Percentiles rank a stretch among this genome's conserved stretches.
phyloP scores from a whole-genome alignment of 352 stramenopile species.

The Pythium rhizo-oryzae region DNA sequence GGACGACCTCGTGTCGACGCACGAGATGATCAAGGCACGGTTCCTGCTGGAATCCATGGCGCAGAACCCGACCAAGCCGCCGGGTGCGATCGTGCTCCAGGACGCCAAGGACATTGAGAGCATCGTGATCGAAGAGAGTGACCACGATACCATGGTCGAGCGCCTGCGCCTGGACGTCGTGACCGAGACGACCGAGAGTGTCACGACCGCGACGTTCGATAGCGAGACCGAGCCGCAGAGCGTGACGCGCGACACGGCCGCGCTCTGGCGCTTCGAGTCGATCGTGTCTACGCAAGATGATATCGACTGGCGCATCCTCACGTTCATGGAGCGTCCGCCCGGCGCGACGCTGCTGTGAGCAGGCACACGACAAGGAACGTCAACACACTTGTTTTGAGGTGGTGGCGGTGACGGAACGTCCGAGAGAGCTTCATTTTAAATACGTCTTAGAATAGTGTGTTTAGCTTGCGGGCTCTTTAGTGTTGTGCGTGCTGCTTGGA shows the following conservation, averaged over 20 bases:
- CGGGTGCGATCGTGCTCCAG: constrained; percentile 6
- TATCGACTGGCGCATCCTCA: constrained; percentile 65
- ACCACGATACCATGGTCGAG: constrained; percentile 35
- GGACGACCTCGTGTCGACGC: constrained; percentile 22
- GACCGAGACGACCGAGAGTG: constrained; percentile 27
- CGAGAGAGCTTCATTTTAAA: not conserved
- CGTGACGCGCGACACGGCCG: constrained; percentile 31
- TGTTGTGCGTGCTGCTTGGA: not conserved
- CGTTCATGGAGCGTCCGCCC: constrained; percentile 30
- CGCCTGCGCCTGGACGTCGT: constrained; percentile 30
- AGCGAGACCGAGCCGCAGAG: constrained; percentile 12
- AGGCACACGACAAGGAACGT: not conserved
- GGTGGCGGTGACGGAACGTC: too few species aligned
- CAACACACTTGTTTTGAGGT: not conserved
- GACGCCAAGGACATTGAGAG: constrained; percentile 26
- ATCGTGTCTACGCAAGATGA: constrained; percentile 54
- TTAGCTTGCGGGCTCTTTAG: too few species aligned
- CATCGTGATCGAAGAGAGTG: constrained; percentile 34
- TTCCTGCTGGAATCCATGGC: constrained; percentile 22
- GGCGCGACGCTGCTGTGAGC: constrained; percentile 12
- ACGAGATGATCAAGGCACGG: constrained; percentile 30
- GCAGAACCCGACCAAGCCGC: constrained; percentile 9
- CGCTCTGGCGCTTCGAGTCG: constrained; percentile 60
- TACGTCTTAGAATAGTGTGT: not conserved
- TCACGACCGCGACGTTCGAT: constrained; percentile 26